A percentile compares a stretch with the other conserved stretches of the same genome.
Evolutionary conservation across 306 rosid genomes (phyloP).

Genomic region (Medicago truncatula): DNA sequence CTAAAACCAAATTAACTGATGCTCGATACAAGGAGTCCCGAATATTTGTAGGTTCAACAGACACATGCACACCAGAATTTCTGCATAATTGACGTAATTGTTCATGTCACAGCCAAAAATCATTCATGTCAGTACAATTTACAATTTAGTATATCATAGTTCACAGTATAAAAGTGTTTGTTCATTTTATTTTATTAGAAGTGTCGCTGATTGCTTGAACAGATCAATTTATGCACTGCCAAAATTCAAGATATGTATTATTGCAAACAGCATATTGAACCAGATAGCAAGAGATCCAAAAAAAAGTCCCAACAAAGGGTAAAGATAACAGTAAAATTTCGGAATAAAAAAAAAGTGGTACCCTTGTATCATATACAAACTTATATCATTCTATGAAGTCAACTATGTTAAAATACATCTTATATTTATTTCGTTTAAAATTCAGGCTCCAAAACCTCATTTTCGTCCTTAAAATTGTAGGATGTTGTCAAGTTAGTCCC

Average conservation of each 20-base stretch:
- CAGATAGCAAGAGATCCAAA: neutral
- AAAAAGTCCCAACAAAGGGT: too few relatives aligned
- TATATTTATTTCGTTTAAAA: too few relatives aligned
- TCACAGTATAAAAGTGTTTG: neutral
- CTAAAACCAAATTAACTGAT: slow-evolving; percentile 72
- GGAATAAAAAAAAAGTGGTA: too few relatives aligned
- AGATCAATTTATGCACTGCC: slow-evolving; percentile 18
- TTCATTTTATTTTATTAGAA: neutral
- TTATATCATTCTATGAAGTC: neutral
- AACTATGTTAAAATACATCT: neutral
- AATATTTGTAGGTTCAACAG: slow-evolving; percentile 73
- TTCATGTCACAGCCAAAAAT: slow-evolving; percentile 58
- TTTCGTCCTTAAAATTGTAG: neutral
- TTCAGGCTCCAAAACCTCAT: neutral
- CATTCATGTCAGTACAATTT: slow-evolving; percentile 45
- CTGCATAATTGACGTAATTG: slow-evolving; percentile 95
- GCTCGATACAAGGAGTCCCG: slow-evolving; percentile 86
- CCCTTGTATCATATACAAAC: neutral
- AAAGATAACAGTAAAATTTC: too few relatives aligned
- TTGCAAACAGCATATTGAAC: neutral
- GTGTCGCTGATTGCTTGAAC: neutral
- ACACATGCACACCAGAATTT: slow-evolving; percentile 76
- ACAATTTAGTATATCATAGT: neutral
- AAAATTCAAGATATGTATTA: slow-evolving; percentile 6
- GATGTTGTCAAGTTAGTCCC: neutral